Base-by-base conservation (phyloP, 2,329 filamentous ascomycete genomes). In the Aspergillus niger region DNA sequence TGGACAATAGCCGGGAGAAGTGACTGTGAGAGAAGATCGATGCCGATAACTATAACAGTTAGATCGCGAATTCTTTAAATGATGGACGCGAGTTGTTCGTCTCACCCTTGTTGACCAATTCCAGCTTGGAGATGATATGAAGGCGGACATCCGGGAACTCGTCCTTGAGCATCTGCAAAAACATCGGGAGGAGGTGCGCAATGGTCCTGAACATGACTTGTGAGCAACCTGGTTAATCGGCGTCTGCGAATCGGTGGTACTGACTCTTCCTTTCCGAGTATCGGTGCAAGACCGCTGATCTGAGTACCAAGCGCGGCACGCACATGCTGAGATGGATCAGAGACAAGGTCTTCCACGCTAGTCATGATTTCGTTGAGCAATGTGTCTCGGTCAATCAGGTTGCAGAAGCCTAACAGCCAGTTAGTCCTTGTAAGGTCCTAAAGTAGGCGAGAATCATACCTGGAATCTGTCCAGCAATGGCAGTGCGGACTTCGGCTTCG, bases 51-150 rank as follows among this genome's bases (percentile, higher is more conserved):
- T 93, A 8, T 39, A 8, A 49, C 5, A 30, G 32, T 57, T 30
- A 67, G 48, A 10, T 41, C 13, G 56, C 36, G 3, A 26, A n/a
- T 30, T 22, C 8, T 15, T 8, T 2, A 13, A 8, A 22, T 20
- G 20, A 41, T 8, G 3, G 7, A 48, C 5, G 28, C 17, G 38
- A 32, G 20, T 47, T 39, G 32, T 24, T 8, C 24, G 11, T 47
- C 81, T 65, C 82, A 92, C 91, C 91, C 80, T 97, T 91, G 81
- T 99, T 99, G 66, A 99, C 95, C 65, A 96, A 86, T 81, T 99
- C 96, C 58, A 99, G 88, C 80, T 99, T 99, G n/a, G 95, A 98
- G 73, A 99, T 99, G 77, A 99, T 99, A 80, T 99, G 96, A 61
- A 99, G 87, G 64, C 95, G 90, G 55, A 99, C 95, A 75, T 99